phyloP scores from a whole-genome alignment of 306 rosid species.

The Vigna hirtella region DNA sequence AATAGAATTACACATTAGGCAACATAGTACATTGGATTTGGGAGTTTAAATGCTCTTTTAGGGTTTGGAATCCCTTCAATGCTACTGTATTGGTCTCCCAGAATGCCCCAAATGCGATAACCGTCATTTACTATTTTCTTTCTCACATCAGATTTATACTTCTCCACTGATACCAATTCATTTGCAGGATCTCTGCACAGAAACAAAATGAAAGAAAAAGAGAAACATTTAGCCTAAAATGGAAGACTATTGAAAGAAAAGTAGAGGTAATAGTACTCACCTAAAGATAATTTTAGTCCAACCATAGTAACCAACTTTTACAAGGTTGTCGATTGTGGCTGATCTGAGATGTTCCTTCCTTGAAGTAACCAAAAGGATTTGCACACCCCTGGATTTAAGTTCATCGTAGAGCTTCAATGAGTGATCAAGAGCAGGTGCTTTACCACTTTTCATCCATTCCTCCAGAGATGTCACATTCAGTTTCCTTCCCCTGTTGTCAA shows the following conservation, averaged over 20 bases:
- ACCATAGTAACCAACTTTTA: slow-evolving; percentile 67
- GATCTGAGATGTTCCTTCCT: slow-evolving; percentile 72
- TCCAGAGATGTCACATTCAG: slow-evolving; percentile 63
- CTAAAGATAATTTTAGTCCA: slow-evolving; percentile 65
- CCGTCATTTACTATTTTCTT: slow-evolving; percentile 25
- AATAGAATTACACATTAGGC: slow-evolving; percentile 9
- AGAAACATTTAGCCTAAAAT: not conserved
- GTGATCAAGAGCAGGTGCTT: slow-evolving; percentile 68
- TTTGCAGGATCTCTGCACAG: slow-evolving; percentile 37
- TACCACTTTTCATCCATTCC: slow-evolving; percentile 62
- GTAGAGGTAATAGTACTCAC: slow-evolving; percentile 25
- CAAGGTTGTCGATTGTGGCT: slow-evolving; percentile 68
- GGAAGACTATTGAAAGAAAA: not conserved
- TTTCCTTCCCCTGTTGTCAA: slow-evolving; percentile 56
- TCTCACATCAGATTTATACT: slow-evolving; percentile 45
- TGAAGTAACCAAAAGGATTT: slow-evolving; percentile 65
- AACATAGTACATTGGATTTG: slow-evolving; percentile 55
- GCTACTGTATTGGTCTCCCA: slow-evolving; percentile 49
- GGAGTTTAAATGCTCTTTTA: slow-evolving; percentile 46
- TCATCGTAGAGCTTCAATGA: slow-evolving; percentile 63
- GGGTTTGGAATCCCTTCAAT: slow-evolving; percentile 39
- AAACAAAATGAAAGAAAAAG: not conserved
- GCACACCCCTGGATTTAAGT: slow-evolving; percentile 62
- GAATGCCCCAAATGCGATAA: slow-evolving; percentile 49
- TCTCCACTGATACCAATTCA: slow-evolving; percentile 41